Percentiles rank a stretch among this genome's conserved stretches.
Evolutionary conservation across 192 early-diverging fungal species (phyloP).

Genomic region (Backusella luteola): DNA sequence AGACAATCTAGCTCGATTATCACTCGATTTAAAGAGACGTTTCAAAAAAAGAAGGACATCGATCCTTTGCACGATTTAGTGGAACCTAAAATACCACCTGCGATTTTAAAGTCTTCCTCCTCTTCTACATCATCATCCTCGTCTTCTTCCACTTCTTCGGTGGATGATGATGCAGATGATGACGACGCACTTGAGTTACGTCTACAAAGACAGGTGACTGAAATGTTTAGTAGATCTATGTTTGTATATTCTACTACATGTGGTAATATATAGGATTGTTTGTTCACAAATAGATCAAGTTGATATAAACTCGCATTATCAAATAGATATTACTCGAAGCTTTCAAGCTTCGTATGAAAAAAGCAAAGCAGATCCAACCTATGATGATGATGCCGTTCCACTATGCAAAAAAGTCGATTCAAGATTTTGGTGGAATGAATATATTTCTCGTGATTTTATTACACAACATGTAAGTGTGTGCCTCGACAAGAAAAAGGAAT

Average conservation of each 20-base stretch:
- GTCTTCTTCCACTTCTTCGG: not conserved
- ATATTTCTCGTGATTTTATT: conserved; percentile 42
- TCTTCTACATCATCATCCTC: not conserved
- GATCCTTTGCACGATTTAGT: not conserved
- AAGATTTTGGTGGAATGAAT: conserved; percentile 65
- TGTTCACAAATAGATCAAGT: no score
- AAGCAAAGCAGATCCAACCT: conserved; percentile 25
- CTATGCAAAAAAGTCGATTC: conserved; percentile 30
- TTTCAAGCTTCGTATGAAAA: conserved; percentile 35
- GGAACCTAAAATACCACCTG: not conserved
- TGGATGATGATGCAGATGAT: conserved; percentile 22
- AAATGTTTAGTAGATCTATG: conserved; percentile 42
- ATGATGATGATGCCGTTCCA: not conserved
- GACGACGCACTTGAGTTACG: conserved; percentile 44
- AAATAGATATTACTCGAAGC: conserved; percentile 44
- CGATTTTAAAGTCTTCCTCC: not conserved
- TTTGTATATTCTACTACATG: conserved; percentile 50
- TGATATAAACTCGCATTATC: no score
- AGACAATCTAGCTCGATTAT: conserved; percentile 24
- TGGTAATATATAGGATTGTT: conserved; percentile 27
- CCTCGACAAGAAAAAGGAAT: not conserved
- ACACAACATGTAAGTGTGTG: conserved; percentile 37
- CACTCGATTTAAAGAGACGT: conserved; percentile 6
- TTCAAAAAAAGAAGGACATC: not conserved
- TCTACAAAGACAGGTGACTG: conserved; percentile 44